phyloP scores from a whole-genome alignment of 306 rosid species.

The Prunus mira region DNA sequence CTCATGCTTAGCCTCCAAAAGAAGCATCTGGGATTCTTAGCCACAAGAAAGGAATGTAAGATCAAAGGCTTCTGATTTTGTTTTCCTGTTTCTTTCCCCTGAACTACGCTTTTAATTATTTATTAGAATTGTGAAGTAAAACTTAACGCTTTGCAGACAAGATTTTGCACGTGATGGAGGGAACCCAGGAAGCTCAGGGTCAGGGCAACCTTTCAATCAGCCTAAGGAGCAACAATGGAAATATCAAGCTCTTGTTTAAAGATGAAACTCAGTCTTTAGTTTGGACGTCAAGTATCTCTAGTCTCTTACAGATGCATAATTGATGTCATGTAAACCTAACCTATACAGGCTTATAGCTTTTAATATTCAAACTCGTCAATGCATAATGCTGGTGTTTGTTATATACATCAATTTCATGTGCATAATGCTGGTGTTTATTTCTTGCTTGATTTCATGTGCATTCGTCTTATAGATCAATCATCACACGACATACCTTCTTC shows the following conservation, averaged over 20 bases:
- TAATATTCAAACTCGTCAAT: background rate
- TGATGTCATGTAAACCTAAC: background rate
- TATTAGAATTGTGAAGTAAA: background rate
- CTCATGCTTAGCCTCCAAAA: conserved; percentile 16
- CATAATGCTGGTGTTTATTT: background rate
- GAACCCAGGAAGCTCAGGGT: conserved; percentile 12
- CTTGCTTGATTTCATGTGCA: background rate
- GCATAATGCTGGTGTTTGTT: background rate
- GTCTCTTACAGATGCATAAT: conserved; percentile 15
- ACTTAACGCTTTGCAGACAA: conserved; percentile 7
- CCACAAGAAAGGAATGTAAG: conserved; percentile 25
- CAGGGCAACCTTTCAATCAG: conserved; percentile 13
- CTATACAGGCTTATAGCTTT: background rate
- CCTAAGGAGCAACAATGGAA: conserved; percentile 14
- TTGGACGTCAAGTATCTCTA: conserved; percentile 24
- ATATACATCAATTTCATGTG: background rate
- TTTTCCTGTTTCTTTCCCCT: background rate
- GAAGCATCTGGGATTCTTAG: conserved; percentile 24
- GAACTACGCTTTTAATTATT: background rate
- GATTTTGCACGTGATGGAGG: conserved; percentile 22
- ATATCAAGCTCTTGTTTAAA: conserved; percentile 21
- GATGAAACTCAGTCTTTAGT: conserved; percentile 18
- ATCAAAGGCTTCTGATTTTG: background rate
- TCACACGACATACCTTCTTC: background rate
- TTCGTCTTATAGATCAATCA: background rate